Evolutionary conservation across 108 stramenopile genomes (phyloP).

Genomic region (Skeletonema potamos): DNA sequence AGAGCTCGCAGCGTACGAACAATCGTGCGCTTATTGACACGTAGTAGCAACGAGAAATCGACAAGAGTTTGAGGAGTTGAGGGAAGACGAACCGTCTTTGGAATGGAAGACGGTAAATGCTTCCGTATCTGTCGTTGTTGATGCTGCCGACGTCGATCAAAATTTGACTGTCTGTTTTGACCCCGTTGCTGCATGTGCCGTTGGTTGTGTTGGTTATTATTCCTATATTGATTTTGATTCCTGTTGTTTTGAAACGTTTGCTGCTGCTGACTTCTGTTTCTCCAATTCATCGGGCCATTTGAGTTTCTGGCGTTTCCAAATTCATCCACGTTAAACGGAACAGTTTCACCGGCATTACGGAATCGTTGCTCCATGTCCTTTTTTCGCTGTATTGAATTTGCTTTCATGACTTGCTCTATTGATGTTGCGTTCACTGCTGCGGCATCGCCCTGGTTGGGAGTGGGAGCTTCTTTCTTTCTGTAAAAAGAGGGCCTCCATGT

Average conservation of each 20-base stretch:
- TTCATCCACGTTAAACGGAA: conserved; percentile 24
- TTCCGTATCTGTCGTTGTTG: background rate
- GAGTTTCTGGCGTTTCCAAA: conserved; percentile 10
- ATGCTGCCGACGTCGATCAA: background rate
- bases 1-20: conserved; percentile 32
- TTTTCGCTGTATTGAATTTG: conserved; percentile 21
- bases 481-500: conserved; percentile 14
- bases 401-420: conserved; percentile 28
- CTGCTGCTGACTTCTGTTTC: conserved; percentile 12
- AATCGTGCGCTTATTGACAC: conserved; percentile 32
- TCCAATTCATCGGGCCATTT: conserved; percentile 1
- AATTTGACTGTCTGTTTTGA: background rate
- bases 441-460: background rate
- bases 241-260: conserved; percentile 1
- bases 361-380: conserved; percentile 33
- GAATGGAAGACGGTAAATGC: conserved; percentile 18
- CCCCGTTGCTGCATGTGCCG: background rate
- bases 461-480: conserved; percentile 1
- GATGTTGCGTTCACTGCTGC: conserved; percentile 7
- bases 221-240: background rate
- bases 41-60: conserved; percentile 17
- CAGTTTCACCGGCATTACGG: conserved; percentile 31
- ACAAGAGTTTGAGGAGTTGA: conserved; percentile 81
- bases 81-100: conserved; percentile 42
- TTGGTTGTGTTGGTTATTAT: background rate